A percentile compares a stretch with the other conserved stretches of the same genome.
phyloP scores from a whole-genome alignment of 2,329 filamentous ascomycete species.

The Diaporthe humulicola region DNA sequence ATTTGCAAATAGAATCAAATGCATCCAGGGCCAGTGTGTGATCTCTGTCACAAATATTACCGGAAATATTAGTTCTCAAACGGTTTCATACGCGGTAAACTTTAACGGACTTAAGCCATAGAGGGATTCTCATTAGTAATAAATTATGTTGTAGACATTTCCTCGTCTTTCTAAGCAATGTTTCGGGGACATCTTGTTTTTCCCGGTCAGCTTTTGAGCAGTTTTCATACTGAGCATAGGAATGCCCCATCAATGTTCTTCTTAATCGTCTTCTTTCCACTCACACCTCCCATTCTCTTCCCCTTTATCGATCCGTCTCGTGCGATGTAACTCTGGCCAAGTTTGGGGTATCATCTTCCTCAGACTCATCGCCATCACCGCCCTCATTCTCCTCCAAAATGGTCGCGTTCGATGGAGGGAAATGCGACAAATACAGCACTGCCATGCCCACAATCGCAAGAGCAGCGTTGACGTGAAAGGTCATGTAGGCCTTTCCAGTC shows the following conservation, averaged over 20 bases:
- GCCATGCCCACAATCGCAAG: constrained; percentile 63
- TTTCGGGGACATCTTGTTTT: not conserved
- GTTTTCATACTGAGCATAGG: not conserved
- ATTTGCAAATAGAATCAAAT: not conserved
- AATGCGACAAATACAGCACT: constrained; percentile 58
- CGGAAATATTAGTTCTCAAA: no score
- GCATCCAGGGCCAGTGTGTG: not conserved
- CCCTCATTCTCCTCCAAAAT: constrained; percentile 47
- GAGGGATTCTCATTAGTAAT: no score
- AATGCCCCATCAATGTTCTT: not conserved
- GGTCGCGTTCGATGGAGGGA: constrained; percentile 54
- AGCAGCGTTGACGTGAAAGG: constrained; percentile 76
- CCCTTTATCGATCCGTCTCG: constrained; percentile 40
- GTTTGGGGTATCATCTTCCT: not conserved
- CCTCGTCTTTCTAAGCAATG: not conserved
- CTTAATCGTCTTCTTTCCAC: not conserved
- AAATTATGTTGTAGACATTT: not conserved
- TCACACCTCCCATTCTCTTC: no score
- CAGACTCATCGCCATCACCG: not conserved
- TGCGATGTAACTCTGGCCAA: constrained; percentile 36
- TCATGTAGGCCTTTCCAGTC: constrained; percentile 70
- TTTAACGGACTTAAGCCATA: no score
- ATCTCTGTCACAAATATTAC: no score
- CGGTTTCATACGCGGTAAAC: no score
- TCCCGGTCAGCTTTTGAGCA: not conserved